phyloP scores from a whole-genome alignment of 1,284 basidiomycete species.

The Golubevia sp. region DNA sequence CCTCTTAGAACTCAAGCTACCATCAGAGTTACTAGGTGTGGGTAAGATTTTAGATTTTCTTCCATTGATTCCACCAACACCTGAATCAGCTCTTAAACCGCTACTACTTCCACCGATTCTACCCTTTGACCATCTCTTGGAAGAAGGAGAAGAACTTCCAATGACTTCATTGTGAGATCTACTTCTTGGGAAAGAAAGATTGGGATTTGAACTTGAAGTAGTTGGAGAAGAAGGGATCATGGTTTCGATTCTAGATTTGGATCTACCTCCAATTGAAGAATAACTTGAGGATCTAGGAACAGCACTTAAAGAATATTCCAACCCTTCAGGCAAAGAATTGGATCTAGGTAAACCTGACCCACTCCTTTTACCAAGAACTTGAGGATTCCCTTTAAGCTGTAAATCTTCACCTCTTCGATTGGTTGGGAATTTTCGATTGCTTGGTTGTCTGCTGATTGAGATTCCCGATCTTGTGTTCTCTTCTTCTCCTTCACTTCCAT shows the following conservation, averaged over 20 bases:
- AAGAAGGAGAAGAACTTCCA: neutral
- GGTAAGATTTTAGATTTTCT: neutral
- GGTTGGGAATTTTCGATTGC: neutral
- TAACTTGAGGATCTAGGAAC: neutral
- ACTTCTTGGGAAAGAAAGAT: neutral
- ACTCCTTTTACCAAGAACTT: neutral
- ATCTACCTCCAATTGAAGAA: neutral
- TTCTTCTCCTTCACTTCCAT: conserved; percentile 4
- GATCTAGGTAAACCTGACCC: neutral
- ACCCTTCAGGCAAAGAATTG: neutral
- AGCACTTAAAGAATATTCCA: neutral
- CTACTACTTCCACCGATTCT: neutral
- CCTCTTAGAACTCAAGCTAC: neutral
- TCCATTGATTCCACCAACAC: neutral
- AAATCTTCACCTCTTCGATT: neutral
- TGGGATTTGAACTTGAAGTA: neutral
- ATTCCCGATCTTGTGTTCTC: conserved; percentile 1
- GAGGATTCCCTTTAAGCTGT: too few species aligned
- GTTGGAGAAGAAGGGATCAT: neutral
- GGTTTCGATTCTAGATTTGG: neutral
- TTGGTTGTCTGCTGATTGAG: neutral
- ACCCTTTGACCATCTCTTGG: neutral
- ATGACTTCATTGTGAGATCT: neutral
- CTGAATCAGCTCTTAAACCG: neutral
- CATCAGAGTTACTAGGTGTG: neutral